phyloP scores from a whole-genome alignment of 495 filamentous ascomycete genomes.

The Xylaria scruposa region DNA sequence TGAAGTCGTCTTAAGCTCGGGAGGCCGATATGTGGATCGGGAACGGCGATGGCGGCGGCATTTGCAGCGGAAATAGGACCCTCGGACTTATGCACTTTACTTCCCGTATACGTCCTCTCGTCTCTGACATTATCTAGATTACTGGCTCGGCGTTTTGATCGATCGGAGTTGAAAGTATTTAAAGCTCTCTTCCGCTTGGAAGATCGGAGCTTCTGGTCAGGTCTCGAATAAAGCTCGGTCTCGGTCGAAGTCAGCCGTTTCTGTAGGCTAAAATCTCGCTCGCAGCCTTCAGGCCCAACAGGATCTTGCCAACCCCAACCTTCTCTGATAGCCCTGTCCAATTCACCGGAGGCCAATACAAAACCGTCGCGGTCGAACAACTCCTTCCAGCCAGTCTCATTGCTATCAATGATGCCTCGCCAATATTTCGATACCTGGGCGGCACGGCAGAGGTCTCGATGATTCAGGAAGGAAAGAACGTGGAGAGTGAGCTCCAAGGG shows the following conservation, averaged over 20 bases:
- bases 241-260: slow-evolving; percentile 54
- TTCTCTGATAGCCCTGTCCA: slow-evolving; percentile 84
- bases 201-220: slow-evolving; percentile 46
- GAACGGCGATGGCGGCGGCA: slow-evolving; percentile 79
- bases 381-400: slow-evolving; percentile 96
- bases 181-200: slow-evolving; percentile 54
- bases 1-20: slow-evolving; percentile 80
- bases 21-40: slow-evolving; percentile 80
- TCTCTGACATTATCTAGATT: slow-evolving; percentile 50
- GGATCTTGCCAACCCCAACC: slow-evolving; percentile 99
- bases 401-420: slow-evolving; percentile 85
- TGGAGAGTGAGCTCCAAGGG: slow-evolving; percentile 88
- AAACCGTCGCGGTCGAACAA: slow-evolving; percentile 86
- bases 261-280: slow-evolving; percentile 74
- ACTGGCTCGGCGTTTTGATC: slow-evolving; percentile 60
- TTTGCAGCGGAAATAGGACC: slow-evolving; percentile 87
- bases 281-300: slow-evolving; percentile 72
- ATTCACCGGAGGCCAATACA: slow-evolving; percentile 76
- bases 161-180: slow-evolving; percentile 49
- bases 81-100: slow-evolving; percentile 62
- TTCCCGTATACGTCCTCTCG: slow-evolving; percentile 38
- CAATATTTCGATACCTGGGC: slow-evolving; percentile 95
- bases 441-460: slow-evolving; percentile 85
- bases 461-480: slow-evolving; percentile 84
- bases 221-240: slow-evolving; percentile 53